Conservation (phyloP, 192 early-diverging fungal genomes). For the Spizellomyces sp. region DNA sequence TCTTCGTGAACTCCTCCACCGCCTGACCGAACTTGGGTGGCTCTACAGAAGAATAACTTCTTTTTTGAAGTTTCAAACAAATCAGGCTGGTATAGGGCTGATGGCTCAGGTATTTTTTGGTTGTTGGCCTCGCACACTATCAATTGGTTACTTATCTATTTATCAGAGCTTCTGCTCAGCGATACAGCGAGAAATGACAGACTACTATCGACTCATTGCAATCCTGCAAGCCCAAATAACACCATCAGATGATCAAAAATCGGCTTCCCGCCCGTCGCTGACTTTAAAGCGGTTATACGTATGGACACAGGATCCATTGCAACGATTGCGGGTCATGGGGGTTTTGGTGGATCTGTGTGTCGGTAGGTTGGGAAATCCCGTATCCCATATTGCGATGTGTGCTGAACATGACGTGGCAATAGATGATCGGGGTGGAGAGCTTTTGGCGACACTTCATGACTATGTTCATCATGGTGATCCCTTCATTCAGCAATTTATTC, state of each 20-base stretch:
- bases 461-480: slow-evolving; percentile 93
- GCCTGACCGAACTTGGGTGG: slow-evolving; percentile 79
- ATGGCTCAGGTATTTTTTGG: neutral
- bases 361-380: slow-evolving; percentile 2
- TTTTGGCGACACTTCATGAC: slow-evolving; percentile 76
- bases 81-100: slow-evolving; percentile 12
- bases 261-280: slow-evolving; percentile 52
- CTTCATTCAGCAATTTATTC: slow-evolving; percentile 75
- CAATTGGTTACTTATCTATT: neutral
- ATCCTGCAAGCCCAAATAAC: slow-evolving; percentile 77
- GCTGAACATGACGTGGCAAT: neutral
- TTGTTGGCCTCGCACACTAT: neutral
- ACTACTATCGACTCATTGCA: slow-evolving; percentile 87
- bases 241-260: slow-evolving; percentile 37
- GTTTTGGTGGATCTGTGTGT: slow-evolving; percentile 66
- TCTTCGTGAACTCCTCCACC: slow-evolving; percentile 62
- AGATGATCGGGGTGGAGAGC: slow-evolving; percentile 68
- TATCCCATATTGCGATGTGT: neutral
- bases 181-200: slow-evolving; percentile 75
- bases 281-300: slow-evolving; percentile 82
- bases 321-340: slow-evolving; percentile 75
- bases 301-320: slow-evolving; percentile 82
- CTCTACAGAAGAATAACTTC: slow-evolving; percentile 67
- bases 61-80: slow-evolving; percentile 46
- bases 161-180: slow-evolving; percentile 78